Evolutionary conservation across 2,329 filamentous ascomycete species (phyloP), one percentile per base, ranked within the genome.

Genomic region (Fusarium irregulare): DNA sequence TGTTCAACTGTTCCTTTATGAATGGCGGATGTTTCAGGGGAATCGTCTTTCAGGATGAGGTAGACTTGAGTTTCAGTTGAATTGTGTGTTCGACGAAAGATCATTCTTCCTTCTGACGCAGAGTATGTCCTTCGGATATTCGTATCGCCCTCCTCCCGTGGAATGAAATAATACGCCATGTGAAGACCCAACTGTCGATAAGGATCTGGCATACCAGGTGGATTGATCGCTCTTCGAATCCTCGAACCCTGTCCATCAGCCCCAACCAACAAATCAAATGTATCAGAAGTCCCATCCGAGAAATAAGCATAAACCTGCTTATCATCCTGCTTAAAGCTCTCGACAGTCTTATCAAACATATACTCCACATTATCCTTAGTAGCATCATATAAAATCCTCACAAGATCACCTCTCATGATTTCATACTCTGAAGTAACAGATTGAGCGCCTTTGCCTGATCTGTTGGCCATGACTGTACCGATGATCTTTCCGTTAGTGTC

Each of bases 331-430:
- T 71, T 58, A 9, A 70, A 68, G 1, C 21, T 64, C 0, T 64
- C 57, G 0, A 70, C 63, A 10, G 67, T 70, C 25, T 34, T 64
- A 8, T 42, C n/a, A 8, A 71, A 71, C 0, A 70, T 0, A 12
- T 70, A 70, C 1, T 47, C 12, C 16, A 56, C 58, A 10, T 54
- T 4, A 4, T 70, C 10, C 18, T 56, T 70, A 0, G 67, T 70
- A 11, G 13, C 37, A 11, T 70, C 46, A 28, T 84, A 80, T 0
- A 88, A 60, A 3, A 88, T 69, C 2, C 70, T 73, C 14, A 81
- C 83, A 30, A 89, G 66, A 56, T 87, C 84, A 0, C 84, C 86
- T 11, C 87, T 78, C 80, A 88, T 83, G 49, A 89, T 87, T 75
- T 88, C 87, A 40, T 81, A 83, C 23, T 88, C 86, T 1, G 78